Percentiles rank a stretch among this genome's conserved stretches.
Evolutionary conservation across 2,329 filamentous ascomycete genomes (phyloP).

Genomic region (Cytospora mali): DNA sequence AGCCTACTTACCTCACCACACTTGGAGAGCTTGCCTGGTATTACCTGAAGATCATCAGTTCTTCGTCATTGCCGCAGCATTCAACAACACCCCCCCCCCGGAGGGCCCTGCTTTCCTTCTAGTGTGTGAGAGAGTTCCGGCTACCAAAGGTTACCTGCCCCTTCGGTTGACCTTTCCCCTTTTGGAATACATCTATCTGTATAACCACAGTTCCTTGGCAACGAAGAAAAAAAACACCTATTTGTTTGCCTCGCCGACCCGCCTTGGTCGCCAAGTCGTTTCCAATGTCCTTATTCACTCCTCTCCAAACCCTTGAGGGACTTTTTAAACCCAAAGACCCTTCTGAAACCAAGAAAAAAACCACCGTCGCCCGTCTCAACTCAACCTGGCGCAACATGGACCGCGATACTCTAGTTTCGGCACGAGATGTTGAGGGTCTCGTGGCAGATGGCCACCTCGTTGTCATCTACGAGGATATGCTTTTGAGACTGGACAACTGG

Average conservation of each 20-base stretch:
- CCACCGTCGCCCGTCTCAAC: not conserved
- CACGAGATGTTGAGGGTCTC: constrained; percentile 50
- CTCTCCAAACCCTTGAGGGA: constrained; percentile 3
- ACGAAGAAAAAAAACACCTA: not conserved
- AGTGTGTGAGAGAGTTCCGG: not conserved
- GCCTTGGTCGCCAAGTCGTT: not conserved
- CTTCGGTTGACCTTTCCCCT: not conserved
- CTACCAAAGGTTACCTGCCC: not conserved
- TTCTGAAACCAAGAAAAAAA: not conserved
- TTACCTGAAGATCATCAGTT: not conserved
- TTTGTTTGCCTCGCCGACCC: not conserved
- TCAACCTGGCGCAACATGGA: constrained; percentile 34
- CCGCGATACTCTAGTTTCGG: constrained; percentile 48
- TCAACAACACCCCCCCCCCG: no score
- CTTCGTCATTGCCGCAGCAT: not conserved
- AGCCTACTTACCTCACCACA: no score
- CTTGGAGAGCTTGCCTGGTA: not conserved
- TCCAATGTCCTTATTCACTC: not conserved
- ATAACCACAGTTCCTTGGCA: not conserved
- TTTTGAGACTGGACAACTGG: constrained; percentile 59
- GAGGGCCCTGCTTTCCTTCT: not conserved
- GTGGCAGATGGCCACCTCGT: constrained; percentile 59
- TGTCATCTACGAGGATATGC: constrained; percentile 59
- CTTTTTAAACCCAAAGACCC: not conserved
- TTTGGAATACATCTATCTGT: not conserved